Base-by-base conservation (phyloP, 2,329 filamentous ascomycete species). In the Fusarium sp. region DNA sequence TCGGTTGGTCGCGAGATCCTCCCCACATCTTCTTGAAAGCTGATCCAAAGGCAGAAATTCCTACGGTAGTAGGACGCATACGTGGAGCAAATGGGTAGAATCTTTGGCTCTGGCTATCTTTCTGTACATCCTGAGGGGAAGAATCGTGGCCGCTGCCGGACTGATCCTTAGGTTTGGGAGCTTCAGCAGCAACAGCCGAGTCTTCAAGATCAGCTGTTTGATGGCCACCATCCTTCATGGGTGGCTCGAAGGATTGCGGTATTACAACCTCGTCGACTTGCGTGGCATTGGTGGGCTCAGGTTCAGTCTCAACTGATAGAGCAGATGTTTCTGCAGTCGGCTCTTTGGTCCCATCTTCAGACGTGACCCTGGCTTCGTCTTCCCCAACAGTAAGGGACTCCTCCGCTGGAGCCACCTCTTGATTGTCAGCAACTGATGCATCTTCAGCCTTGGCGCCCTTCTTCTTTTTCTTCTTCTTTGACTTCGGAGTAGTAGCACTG, bases 391-490 rank as follows among this genome's bases (percentile, higher is more conserved):
- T 38, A 24, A 49, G 31, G 38, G 56, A 20, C 26, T 59, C 52
- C 9, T 59, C 69, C n/a, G 38, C 45, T 5, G 24, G 11, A 20
- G 45, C 45, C n/a, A 42, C 36, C n/a, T 59, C 56, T 22, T 48
- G 63, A n/a, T 50, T 58, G 22, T 72, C 65, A 38, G 45, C 44
- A 39, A 49, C 42, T 22, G 38, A 22, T 22, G 62, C 33, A 13
- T 70, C 71, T 26, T 69, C 65, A 14, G 50, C 33, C 22, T 63
- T 74, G 14, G 31, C 31, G 20, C 58, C 58, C 58, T 76, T 75
- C 68, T 72, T 76, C 44, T 76, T 76, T 36, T 75, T 74, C 48
- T 75, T 76, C 53, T 76, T 76, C 49, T 76, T 75, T 33, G 67
- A 68, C 50, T 58, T 68, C 7, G 69, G 51, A 8, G 61, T 11